Evolutionary conservation across 306 rosid genomes (phyloP).

Genomic region (Ammopiptanthus mongolicus): DNA sequence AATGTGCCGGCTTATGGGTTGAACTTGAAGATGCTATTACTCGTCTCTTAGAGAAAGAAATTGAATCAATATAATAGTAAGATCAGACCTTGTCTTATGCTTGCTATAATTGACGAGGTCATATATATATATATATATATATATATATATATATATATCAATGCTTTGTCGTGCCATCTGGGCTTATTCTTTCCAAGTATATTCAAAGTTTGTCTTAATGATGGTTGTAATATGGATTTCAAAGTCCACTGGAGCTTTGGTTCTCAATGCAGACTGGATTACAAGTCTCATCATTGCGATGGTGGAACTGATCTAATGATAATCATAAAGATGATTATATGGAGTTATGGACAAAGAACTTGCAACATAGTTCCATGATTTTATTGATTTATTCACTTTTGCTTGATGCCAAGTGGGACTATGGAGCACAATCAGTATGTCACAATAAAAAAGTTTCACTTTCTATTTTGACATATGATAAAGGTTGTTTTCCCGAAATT

Average conservation of each 20-base stretch:
- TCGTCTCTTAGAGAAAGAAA: neutral
- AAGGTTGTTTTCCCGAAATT: constrained; percentile 58
- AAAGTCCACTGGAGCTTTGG: neutral
- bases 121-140: too few species aligned
- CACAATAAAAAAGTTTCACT: neutral
- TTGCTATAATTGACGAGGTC: neutral
- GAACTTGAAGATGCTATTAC: neutral
- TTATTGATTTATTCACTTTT: neutral
- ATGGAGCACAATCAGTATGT: neutral
- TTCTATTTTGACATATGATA: neutral
- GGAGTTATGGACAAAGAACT: neutral
- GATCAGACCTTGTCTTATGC: neutral
- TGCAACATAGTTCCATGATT: neutral
- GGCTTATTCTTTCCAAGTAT: neutral
- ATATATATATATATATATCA: too few species aligned
- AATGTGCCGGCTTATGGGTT: too few species aligned
- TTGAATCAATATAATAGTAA: neutral
- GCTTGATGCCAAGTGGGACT: neutral
- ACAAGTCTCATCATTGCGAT: neutral
- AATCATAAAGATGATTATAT: too few species aligned
- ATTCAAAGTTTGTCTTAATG: neutral
- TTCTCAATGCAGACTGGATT: neutral
- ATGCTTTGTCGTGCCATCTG: neutral
- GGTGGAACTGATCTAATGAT: neutral
- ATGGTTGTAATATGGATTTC: neutral